A percentile compares a stretch with the other conserved stretches of the same genome.
Evolutionary conservation across 2,329 filamentous ascomycete genomes (phyloP).

Genomic region (Aspergillus niger): DNA sequence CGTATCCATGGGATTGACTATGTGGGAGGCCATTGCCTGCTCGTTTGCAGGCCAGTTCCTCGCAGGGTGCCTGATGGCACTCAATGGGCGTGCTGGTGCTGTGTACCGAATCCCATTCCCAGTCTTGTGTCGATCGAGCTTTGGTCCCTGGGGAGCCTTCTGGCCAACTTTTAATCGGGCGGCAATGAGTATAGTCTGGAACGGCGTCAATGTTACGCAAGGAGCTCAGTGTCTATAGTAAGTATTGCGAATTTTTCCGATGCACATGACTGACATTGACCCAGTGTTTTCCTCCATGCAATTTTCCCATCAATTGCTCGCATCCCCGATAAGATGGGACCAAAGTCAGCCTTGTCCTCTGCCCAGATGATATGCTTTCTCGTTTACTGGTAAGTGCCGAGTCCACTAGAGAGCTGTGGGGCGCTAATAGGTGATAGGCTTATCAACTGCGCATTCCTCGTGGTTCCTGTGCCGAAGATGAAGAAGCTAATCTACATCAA

Average conservation of each 20-base stretch:
- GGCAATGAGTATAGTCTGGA: constrained; percentile 51
- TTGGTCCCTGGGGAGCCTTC: constrained; percentile 49
- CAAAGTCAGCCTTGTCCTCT: constrained; percentile 44
- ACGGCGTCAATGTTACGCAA: constrained; percentile 45
- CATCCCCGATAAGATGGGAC: constrained; percentile 45
- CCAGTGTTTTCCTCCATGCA: constrained; percentile 44
- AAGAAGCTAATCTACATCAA: constrained; percentile 38
- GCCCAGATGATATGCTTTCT: constrained; percentile 48
- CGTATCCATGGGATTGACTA: constrained; percentile 48
- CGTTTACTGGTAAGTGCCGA: constrained; percentile 38
- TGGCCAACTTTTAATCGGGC: constrained; percentile 46
- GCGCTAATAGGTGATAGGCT: constrained; percentile 21
- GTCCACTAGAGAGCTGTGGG: neutral
- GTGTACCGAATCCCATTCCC: constrained; percentile 50
- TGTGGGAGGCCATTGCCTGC: constrained; percentile 53
- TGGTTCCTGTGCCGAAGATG: constrained; percentile 45
- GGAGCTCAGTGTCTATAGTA: constrained; percentile 43
- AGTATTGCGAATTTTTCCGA: neutral
- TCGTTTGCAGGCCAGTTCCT: constrained; percentile 46
- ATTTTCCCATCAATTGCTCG: constrained; percentile 45
- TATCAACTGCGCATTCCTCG: constrained; percentile 43
- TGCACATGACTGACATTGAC: neutral
- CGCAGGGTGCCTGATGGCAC: constrained; percentile 34
- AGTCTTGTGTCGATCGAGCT: constrained; percentile 46
- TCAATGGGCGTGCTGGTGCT: constrained; percentile 48